These are phyloP conservation scores for Sarcocystis neurona DNA, from an alignment of 169 alveolate genomes.

Conservation along the genomic window DNA sequence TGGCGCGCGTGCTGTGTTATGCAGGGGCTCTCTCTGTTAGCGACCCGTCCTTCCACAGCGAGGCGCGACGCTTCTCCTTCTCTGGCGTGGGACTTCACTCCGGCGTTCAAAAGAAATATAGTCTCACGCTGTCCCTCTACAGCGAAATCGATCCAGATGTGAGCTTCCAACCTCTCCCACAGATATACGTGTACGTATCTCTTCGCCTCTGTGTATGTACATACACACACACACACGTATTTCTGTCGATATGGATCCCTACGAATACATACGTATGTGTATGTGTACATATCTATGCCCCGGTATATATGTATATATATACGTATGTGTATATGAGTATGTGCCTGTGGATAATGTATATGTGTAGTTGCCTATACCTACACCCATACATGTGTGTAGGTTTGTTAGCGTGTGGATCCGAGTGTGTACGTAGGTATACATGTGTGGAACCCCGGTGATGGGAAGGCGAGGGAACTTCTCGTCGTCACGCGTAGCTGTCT, in stretches of 20 bases:
- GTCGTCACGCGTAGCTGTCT: no score
- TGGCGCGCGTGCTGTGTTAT: neutral
- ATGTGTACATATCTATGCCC: neutral
- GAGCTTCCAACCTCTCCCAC: conserved; percentile 27
- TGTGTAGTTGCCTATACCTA: no score
- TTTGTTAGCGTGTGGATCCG: no score
- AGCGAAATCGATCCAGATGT: conserved; percentile 75
- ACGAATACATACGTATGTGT: no score
- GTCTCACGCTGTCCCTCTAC: conserved; percentile 76
- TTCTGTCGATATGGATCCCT: no score
- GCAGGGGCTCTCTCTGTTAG: conserved; percentile 86
- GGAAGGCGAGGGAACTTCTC: no score
- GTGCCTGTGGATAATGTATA: no score
- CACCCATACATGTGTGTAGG: no score
- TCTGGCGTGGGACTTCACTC: conserved; percentile 85
- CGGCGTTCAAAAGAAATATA: conserved; percentile 80
- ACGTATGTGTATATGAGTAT: no score
- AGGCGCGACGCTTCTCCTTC: conserved; percentile 73
- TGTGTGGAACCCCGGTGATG: no score
- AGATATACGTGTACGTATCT: conserved; percentile 31
- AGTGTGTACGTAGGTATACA: no score
- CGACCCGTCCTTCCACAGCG: conserved; percentile 74
- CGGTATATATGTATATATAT: neutral
- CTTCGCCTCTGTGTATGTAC: neutral
- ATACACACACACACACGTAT: neutral